These are phyloP conservation scores for Ophiostoma triangulosporum DNA, from an alignment of 2,329 filamentous ascomycete genomes.

Conservation along the genomic window DNA sequence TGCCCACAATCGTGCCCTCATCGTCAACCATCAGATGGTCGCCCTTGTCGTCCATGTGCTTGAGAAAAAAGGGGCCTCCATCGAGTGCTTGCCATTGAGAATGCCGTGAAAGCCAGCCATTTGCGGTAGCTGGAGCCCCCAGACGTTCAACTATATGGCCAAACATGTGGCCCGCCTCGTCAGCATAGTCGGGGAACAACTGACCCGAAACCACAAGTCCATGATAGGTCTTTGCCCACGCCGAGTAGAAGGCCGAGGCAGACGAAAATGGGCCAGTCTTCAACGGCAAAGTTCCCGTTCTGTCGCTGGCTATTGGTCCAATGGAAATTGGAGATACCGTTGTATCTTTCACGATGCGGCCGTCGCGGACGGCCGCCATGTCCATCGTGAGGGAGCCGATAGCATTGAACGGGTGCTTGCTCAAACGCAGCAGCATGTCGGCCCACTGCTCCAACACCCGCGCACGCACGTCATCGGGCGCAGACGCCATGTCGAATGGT, in stretches of 20 bases:
- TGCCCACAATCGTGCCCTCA: not conserved
- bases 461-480: not conserved
- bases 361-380: not conserved
- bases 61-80: conserved; percentile 23
- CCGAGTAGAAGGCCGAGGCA: not conserved
- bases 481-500: not conserved
- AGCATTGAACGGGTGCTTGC: not conserved
- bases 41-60: conserved; percentile 6
- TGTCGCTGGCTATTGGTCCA: not conserved
- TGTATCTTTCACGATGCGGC: not conserved
- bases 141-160: conserved; percentile 22
- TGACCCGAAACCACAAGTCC: conserved; percentile 1
- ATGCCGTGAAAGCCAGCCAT: conserved; percentile 23
- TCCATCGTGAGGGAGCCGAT: not conserved
- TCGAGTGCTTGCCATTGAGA: conserved; percentile 23
- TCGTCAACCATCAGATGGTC: conserved; percentile 6
- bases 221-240: not conserved
- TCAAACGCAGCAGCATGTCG: not conserved
- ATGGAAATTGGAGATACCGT: not conserved
- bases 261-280: not conserved
- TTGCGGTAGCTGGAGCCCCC: conserved; percentile 20
- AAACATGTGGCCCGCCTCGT: conserved; percentile 3
- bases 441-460: conserved; percentile 1
- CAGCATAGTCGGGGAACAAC: not conserved
- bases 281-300: not conserved